These are phyloP conservation scores for Diplodia intermedia DNA, from an alignment of 2,329 filamentous ascomycete genomes.

Conservation along the genomic window DNA sequence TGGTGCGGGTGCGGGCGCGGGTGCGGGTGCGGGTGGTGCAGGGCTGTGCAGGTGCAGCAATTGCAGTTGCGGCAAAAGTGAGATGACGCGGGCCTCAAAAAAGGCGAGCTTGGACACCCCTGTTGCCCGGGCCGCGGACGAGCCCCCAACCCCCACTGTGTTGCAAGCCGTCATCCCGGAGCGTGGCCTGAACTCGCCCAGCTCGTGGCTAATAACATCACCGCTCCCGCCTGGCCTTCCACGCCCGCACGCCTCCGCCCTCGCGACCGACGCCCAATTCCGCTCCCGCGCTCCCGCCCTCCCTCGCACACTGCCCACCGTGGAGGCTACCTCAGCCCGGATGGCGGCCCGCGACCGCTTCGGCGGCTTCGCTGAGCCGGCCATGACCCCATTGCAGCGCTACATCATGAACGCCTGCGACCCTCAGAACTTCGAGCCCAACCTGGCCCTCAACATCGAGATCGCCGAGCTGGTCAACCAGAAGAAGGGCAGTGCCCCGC, in stretches of 20 bases:
- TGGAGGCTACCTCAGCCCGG: slow-evolving; percentile 96
- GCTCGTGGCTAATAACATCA: slow-evolving; percentile 15
- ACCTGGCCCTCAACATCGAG: slow-evolving; percentile 94
- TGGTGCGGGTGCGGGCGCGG: not conserved
- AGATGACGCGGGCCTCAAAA: slow-evolving; percentile 24
- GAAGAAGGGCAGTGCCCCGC: slow-evolving; percentile 91
- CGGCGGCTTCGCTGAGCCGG: slow-evolving; percentile 77
- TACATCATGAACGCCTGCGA: slow-evolving; percentile 97
- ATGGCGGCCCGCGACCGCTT: slow-evolving; percentile 96
- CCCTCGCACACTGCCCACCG: slow-evolving; percentile 33
- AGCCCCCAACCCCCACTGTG: slow-evolving; percentile 20
- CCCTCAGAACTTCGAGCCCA: slow-evolving; percentile 96
- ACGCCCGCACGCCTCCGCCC: not conserved
- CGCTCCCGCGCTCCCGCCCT: not conserved
- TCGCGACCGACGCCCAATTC: slow-evolving; percentile 8
- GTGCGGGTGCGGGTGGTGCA: not conserved
- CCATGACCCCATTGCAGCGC: slow-evolving; percentile 86
- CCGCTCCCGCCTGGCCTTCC: slow-evolving; percentile 7
- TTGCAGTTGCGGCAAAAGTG: not conserved
- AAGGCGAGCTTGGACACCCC: slow-evolving; percentile 15
- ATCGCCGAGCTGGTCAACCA: slow-evolving; percentile 95
- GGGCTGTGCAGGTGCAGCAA: not conserved
- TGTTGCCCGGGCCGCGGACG: slow-evolving; percentile 16
- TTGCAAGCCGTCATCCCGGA: slow-evolving; percentile 29
- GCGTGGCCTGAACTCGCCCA: slow-evolving; percentile 26